Conservation (phyloP, 2,329 filamentous ascomycete species). For the Claviceps cyperi region DNA sequence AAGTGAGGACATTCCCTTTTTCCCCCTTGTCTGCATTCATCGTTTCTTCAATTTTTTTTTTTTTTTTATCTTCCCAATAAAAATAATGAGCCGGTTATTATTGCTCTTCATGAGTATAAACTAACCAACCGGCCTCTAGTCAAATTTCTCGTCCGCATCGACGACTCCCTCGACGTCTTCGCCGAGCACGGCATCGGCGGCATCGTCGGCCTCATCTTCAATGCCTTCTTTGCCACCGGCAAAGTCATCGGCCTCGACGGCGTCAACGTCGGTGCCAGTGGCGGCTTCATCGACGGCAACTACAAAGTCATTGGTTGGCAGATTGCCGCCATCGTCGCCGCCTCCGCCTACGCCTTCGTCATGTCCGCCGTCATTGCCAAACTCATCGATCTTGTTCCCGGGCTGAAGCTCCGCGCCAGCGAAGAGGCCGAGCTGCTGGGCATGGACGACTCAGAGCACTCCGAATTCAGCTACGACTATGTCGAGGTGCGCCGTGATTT, state of each 20-base stretch:
- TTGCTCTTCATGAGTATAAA: too few relatives aligned
- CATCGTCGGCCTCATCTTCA: conserved; percentile 57
- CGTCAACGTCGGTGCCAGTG: conserved; percentile 52
- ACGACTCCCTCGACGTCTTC: conserved; percentile 59
- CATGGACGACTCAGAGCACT: conserved; percentile 83
- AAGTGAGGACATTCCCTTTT: conserved; percentile 15
- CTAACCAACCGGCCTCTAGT: conserved; percentile 18
- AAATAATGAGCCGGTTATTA: too few relatives aligned
- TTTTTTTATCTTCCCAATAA: neutral
- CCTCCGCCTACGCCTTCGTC: conserved; percentile 54
- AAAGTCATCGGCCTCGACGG: conserved; percentile 63
- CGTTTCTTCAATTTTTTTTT: too few relatives aligned
- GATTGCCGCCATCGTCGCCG: conserved; percentile 58
- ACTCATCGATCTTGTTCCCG: conserved; percentile 59
- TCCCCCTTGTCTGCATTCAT: neutral
- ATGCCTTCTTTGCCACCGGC: conserved; percentile 55
- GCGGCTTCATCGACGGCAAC: conserved; percentile 65
- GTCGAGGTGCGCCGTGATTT: conserved; percentile 81
- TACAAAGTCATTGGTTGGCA: conserved; percentile 66
- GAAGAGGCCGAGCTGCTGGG: conserved; percentile 74
- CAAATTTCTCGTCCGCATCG: conserved; percentile 49
- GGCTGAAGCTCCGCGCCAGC: conserved; percentile 63
- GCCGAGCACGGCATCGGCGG: conserved; percentile 58
- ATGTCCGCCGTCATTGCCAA: conserved; percentile 62
- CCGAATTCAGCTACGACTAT: conserved; percentile 83